Base-by-base conservation (phyloP, 225 moss, liverwort and hornwort species). In the Lunularia cruciata region DNA sequence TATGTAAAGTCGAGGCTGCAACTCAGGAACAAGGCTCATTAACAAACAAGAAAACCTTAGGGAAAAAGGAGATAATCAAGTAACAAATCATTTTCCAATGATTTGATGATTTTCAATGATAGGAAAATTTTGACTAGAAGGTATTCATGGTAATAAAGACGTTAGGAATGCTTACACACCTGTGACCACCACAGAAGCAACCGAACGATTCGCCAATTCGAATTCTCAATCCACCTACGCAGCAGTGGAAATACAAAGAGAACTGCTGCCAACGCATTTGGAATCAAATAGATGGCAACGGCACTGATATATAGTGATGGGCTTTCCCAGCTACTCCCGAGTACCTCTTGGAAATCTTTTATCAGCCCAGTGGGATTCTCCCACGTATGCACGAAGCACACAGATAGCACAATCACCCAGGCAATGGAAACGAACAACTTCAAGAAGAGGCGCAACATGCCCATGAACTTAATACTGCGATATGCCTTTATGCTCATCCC, bases 171-270 rank as follows among this genome's bases (percentile, higher is more conserved):
- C 40, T 40, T 40, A 6, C 47, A 8, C 31, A 98, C 96, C 93
- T 98, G 96, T 71, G 92, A 90, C 96, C 96, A 98, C 96, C 96
- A 98, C 4, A 92, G 70, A 53, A 98, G 74, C 31, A 91, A 72
- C 34, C 89, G 88, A 28, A 98, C 82, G 32, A 91, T 65, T 46
- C 72, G 77, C 85, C 89, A 91, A 38, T 98, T 92, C 57, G 96
- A 93, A 73, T 73, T 93, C 74, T 98, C 96, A 55, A 91, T 91
- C 90, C 89, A 93, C 43, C 92, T 80, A 61, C 96, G 82, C 57
- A 98, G 59, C 87, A 92, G 86, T 23, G 93, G 98, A 34, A 92
- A 93, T 8, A 93, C 58, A 68, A 98, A 98, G 74, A 98, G 86
- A 65, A 76, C 57, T 12, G 85, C 87, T 78, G 90, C 98, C 38